Percentiles rank a stretch among this genome's conserved stretches.
Evolutionary conservation across 2,329 filamentous ascomycete genomes (phyloP).

Genomic region (Aspergillus pseudoviridinutans): DNA sequence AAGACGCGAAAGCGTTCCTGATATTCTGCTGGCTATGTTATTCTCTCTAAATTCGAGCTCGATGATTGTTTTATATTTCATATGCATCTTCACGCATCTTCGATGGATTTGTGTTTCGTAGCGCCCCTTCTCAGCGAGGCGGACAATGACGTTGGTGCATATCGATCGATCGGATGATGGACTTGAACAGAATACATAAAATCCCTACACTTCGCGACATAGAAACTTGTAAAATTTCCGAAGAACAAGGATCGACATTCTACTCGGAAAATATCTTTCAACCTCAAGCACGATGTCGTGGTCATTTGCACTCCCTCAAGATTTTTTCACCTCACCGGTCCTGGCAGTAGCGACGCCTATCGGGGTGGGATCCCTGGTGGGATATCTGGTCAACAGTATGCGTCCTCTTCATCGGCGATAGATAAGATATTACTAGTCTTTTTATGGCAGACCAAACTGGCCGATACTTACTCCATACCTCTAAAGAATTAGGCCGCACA

Average conservation of each 20-base stretch:
- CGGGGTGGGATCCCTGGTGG: conserved; percentile 20
- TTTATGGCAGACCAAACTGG: not conserved
- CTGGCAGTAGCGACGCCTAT: conserved; percentile 28
- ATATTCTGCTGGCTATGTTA: not conserved
- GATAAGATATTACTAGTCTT: not conserved
- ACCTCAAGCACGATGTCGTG: conserved; percentile 20
- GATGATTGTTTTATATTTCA: not conserved
- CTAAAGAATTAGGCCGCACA: conserved; percentile 25
- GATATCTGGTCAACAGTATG: conserved; percentile 30
- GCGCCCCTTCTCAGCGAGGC: not conserved
- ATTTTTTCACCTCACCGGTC: conserved; percentile 27
- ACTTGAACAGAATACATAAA: not conserved
- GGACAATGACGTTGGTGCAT: not conserved
- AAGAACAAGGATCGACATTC: not conserved
- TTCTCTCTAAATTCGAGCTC: not conserved
- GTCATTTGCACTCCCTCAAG: conserved; percentile 27
- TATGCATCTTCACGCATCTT: not conserved
- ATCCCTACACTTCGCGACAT: not conserved
- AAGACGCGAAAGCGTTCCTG: no score
- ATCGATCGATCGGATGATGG: not conserved
- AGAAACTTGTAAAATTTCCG: not conserved
- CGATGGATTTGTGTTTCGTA: not conserved
- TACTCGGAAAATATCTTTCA: not conserved
- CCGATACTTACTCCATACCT: not conserved
- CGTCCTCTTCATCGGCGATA: not conserved